Evolutionary conservation across 2,329 filamentous ascomycete genomes (phyloP).

Genomic region (Colletotrichum sidae): DNA sequence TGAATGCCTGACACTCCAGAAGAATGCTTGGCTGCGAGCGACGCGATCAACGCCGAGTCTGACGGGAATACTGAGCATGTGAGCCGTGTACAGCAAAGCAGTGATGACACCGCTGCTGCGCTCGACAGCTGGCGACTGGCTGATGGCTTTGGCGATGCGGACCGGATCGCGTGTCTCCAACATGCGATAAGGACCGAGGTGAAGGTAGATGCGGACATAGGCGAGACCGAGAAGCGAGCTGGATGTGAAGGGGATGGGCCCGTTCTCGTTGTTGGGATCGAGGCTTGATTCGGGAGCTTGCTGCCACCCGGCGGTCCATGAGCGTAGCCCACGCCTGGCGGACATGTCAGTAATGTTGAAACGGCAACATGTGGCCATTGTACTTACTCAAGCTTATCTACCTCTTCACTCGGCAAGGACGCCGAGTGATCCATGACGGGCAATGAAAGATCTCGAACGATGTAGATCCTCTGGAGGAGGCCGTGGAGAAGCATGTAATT

Average conservation of each 20-base stretch:
- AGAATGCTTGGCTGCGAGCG: constrained; percentile 65
- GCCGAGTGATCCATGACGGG: constrained; percentile 48
- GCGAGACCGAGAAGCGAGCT: constrained; percentile 58
- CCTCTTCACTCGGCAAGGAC: constrained; percentile 47
- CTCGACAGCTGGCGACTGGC: constrained; percentile 52
- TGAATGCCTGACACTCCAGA: constrained; percentile 69
- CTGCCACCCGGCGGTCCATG: constrained; percentile 53
- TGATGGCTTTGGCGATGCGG: constrained; percentile 53
- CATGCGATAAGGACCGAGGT: constrained; percentile 56
- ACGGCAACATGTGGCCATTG: background rate
- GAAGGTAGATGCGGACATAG: constrained; percentile 58
- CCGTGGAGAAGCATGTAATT: constrained; percentile 53
- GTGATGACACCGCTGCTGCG: constrained; percentile 60
- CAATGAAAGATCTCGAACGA: constrained; percentile 51
- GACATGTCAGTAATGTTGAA: background rate
- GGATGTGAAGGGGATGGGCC: constrained; percentile 56
- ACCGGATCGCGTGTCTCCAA: constrained; percentile 56
- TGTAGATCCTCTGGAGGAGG: constrained; percentile 51
- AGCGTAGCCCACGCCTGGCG: constrained; percentile 47
- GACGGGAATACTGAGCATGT: constrained; percentile 67
- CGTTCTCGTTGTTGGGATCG: constrained; percentile 54
- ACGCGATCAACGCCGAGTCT: constrained; percentile 65
- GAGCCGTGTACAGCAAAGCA: constrained; percentile 64
- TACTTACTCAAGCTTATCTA: constrained; percentile 50
- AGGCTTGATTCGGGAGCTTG: constrained; percentile 52